Evolutionary conservation across 192 early-diverging fungal species (phyloP).

Genomic region (Podila epicladia): DNA sequence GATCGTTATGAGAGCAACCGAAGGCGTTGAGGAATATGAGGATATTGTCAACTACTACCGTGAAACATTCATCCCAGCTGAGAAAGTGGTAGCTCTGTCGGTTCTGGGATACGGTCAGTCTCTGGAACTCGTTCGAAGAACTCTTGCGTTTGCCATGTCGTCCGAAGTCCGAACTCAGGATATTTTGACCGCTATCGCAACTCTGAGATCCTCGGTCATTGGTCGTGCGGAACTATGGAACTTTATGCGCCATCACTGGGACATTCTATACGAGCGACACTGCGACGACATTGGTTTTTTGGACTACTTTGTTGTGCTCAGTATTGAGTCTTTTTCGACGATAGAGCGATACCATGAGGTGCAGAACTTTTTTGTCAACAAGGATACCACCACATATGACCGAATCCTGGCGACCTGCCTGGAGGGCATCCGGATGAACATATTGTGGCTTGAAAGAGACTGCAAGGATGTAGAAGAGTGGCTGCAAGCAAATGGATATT

Average conservation of each 20-base stretch:
- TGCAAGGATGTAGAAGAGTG: slow-evolving; percentile 36
- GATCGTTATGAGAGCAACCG: slow-evolving; percentile 65
- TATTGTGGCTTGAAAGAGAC: slow-evolving; percentile 43
- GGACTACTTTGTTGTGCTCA: slow-evolving; percentile 61
- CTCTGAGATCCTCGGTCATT: slow-evolving; percentile 57
- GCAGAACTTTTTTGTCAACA: slow-evolving; percentile 61
- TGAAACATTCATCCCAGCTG: slow-evolving; percentile 59
- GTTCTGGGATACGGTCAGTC: slow-evolving; percentile 64
- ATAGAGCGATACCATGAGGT: slow-evolving; percentile 60
- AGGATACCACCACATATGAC: slow-evolving; percentile 60
- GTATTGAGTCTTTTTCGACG: slow-evolving; percentile 58
- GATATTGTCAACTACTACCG: slow-evolving; percentile 53
- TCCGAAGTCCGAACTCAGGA: slow-evolving; percentile 70
- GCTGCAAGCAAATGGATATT: slow-evolving; percentile 29
- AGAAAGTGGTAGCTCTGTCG: slow-evolving; percentile 67
- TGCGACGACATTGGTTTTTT: slow-evolving; percentile 68
- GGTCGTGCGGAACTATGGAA: slow-evolving; percentile 71
- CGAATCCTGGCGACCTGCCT: slow-evolving; percentile 65
- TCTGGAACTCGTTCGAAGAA: slow-evolving; percentile 54
- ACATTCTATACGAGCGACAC: slow-evolving; percentile 61
- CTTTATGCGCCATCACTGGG: slow-evolving; percentile 70
- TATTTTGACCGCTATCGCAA: slow-evolving; percentile 53
- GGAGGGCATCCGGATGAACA: slow-evolving; percentile 67
- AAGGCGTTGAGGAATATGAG: slow-evolving; percentile 50
- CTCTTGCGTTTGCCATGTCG: slow-evolving; percentile 64